Evolutionary conservation across 768 basidiomycete genomes (phyloP).

Genomic region (Grammothele lineata): DNA sequence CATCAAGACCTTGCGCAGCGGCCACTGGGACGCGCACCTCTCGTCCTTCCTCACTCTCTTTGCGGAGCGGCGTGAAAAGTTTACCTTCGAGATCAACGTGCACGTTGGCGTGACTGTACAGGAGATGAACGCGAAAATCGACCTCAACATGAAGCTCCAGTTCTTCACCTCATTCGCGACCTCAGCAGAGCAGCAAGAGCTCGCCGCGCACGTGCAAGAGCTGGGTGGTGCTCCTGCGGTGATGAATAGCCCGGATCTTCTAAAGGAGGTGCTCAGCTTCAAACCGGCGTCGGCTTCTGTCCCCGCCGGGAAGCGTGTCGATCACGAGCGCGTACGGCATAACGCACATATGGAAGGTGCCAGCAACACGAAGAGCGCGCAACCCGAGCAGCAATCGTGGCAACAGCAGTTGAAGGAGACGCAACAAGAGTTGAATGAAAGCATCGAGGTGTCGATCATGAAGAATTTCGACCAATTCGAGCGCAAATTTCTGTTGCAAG

Average conservation of each 20-base stretch:
- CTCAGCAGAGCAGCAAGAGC: slow-evolving; percentile 36
- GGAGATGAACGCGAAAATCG: slow-evolving; percentile 16
- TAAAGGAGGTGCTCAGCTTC: slow-evolving; percentile 21
- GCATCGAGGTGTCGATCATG: slow-evolving; percentile 26
- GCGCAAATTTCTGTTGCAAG: slow-evolving; percentile 43
- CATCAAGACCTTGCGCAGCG: slow-evolving; percentile 26
- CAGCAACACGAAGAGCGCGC: too few relatives aligned
- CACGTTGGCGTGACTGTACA: slow-evolving; percentile 26
- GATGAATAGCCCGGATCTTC: slow-evolving; percentile 29
- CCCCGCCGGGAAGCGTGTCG: slow-evolving; percentile 7
- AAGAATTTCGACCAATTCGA: slow-evolving; percentile 42
- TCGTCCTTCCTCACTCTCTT: slow-evolving; percentile 22
- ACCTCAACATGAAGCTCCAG: slow-evolving; percentile 18
- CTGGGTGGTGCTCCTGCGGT: slow-evolving; percentile 36
- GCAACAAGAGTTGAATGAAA: slow-evolving; percentile 23
- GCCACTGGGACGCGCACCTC: slow-evolving; percentile 27
- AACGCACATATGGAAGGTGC: background rate
- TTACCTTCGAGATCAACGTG: slow-evolving; percentile 27
- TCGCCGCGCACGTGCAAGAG: slow-evolving; percentile 33
- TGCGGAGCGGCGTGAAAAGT: slow-evolving; percentile 21
- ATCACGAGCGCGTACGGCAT: background rate
- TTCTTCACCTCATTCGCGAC: slow-evolving; percentile 35
- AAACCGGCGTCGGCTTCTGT: slow-evolving; percentile 10
- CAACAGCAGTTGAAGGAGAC: slow-evolving; percentile 15
- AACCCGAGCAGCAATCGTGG: too few relatives aligned